Percentiles rank a stretch among this genome's conserved stretches.
Evolutionary conservation across 2,329 filamentous ascomycete species (phyloP).

Genomic region (Periconia digitata): DNA sequence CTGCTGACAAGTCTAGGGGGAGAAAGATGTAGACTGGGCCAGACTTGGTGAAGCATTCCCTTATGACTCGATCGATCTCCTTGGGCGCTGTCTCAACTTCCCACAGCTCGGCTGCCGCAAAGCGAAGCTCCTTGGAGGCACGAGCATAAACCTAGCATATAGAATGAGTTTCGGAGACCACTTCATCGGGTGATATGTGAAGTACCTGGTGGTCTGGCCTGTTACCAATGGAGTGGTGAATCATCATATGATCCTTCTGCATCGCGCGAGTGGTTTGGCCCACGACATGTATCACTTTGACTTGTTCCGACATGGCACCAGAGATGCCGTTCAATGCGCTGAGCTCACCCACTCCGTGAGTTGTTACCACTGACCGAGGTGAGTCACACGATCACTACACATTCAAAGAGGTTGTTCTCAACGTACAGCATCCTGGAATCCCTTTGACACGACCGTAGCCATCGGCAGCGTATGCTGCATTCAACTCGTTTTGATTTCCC

Average conservation of each 20-base stretch:
- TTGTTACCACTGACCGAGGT: slow-evolving; percentile 66
- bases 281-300: slow-evolving; percentile 51
- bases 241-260: slow-evolving; percentile 49
- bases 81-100: slow-evolving; percentile 42
- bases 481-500: slow-evolving; percentile 58
- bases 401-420: background rate
- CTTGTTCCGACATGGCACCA: slow-evolving; percentile 47
- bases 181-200: slow-evolving; percentile 2
- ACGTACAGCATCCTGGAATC: slow-evolving; percentile 50
- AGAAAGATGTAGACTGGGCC: slow-evolving; percentile 50
- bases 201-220: slow-evolving; percentile 42
- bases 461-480: slow-evolving; percentile 57
- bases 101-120: slow-evolving; percentile 45
- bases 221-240: slow-evolving; percentile 48
- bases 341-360: slow-evolving; percentile 68
- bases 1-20: slow-evolving; percentile 45
- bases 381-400: background rate
- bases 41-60: slow-evolving; percentile 47
- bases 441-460: slow-evolving; percentile 58
- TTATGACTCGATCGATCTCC: slow-evolving; percentile 48
- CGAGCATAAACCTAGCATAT: slow-evolving; percentile 41
- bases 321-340: slow-evolving; percentile 60
- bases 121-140: slow-evolving; percentile 40
- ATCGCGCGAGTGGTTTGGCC: slow-evolving; percentile 47
- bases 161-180: background rate